phyloP scores from a whole-genome alignment of 495 filamentous ascomycete genomes.

The Glutinoglossum americanum region DNA sequence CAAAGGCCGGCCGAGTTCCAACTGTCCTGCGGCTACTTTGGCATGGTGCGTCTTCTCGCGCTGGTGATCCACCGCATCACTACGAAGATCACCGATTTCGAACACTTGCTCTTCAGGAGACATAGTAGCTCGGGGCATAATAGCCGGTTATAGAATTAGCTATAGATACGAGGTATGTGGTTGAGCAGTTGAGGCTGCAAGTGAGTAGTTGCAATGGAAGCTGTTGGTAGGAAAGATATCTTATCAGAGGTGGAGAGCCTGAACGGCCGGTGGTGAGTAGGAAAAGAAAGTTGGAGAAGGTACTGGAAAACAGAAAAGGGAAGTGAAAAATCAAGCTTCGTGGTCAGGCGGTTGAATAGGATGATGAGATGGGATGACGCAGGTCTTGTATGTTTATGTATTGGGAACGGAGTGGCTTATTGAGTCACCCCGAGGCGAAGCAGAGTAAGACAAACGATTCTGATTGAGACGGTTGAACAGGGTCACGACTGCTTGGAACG shows the following conservation, averaged over 20 bases:
- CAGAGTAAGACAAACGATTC: not conserved
- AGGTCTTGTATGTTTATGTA: not conserved
- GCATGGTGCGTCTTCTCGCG: constrained; percentile 1
- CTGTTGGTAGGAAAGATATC: not conserved
- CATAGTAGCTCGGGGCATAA: not conserved
- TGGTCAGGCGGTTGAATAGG: not conserved
- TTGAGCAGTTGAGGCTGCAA: not conserved
- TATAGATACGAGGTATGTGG: too few species aligned
- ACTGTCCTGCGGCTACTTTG: not conserved
- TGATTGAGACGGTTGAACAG: too few species aligned
- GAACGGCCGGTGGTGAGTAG: not conserved
- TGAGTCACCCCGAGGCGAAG: not conserved
- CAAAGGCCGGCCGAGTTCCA: not conserved
- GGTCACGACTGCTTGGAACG: too few species aligned
- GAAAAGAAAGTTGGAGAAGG: not conserved
- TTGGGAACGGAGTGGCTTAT: too few species aligned
- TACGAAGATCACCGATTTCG: not conserved
- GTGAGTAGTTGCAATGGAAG: not conserved
- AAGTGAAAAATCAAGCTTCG: not conserved
- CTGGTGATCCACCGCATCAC: constrained; percentile 1
- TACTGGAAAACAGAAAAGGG: not conserved
- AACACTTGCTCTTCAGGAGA: not conserved
- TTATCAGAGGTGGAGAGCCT: not conserved
- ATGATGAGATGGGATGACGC: not conserved
- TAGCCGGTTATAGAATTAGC: not conserved